These are phyloP conservation scores for Nissolia schottii DNA, from an alignment of 306 rosid genomes.

Conservation along the genomic window DNA sequence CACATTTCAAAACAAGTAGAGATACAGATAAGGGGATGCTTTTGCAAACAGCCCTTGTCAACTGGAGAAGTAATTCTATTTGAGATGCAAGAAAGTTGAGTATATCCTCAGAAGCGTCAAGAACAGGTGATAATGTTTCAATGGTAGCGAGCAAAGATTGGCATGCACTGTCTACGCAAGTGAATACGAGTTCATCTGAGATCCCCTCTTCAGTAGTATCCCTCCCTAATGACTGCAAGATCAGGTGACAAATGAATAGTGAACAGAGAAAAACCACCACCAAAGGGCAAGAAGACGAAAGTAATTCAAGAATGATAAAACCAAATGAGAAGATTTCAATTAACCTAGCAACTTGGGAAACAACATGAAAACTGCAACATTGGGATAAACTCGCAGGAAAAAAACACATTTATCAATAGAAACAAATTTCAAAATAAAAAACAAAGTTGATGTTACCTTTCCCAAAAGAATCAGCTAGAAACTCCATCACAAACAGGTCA, in stretches of 20 bases:
- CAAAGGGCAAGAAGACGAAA: neutral
- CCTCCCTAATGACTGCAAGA: slow-evolving; percentile 53
- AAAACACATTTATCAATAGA: neutral
- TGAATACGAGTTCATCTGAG: slow-evolving; percentile 41
- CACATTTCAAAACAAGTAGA: slow-evolving; percentile 55
- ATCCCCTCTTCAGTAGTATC: slow-evolving; percentile 33
- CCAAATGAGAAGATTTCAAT: slow-evolving; percentile 7
- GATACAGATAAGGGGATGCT: slow-evolving; percentile 42
- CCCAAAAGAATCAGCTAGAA: neutral
- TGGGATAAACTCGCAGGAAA: neutral
- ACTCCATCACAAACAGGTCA: neutral
- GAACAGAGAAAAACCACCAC: slow-evolving; percentile 1
- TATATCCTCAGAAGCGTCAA: slow-evolving; percentile 51
- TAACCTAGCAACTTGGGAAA: slow-evolving; percentile 8
- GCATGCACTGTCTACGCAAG: slow-evolving; percentile 62
- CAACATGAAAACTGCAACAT: slow-evolving; percentile 12
- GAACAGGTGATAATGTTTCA: slow-evolving; percentile 52
- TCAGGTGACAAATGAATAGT: slow-evolving; percentile 20
- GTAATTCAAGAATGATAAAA: neutral
- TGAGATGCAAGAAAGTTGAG: slow-evolving; percentile 66
- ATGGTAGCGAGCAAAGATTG: slow-evolving; percentile 53
- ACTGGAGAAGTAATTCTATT: slow-evolving; percentile 60
- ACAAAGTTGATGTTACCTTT: neutral
- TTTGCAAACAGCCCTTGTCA: slow-evolving; percentile 51
- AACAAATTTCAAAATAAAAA: neutral